phyloP scores from a whole-genome alignment of 176 grass and related monocot genomes.

The Oryza meyeriana region DNA sequence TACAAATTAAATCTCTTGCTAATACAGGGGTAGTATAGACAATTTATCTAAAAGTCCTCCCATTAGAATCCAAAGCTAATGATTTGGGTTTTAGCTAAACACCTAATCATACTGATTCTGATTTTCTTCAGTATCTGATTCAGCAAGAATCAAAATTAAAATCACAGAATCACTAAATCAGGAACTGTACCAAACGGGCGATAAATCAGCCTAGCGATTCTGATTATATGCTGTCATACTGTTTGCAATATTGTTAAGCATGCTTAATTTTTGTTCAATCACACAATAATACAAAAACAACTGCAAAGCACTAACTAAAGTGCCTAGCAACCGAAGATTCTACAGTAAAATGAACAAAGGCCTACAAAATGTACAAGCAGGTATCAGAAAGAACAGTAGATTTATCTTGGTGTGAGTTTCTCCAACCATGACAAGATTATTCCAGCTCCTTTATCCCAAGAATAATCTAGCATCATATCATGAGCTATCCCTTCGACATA shows the following conservation, averaged over 20 bases:
- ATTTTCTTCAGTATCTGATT: no score
- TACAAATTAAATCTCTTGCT: no score
- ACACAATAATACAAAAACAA: neutral
- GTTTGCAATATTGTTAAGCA: neutral
- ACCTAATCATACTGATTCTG: no score
- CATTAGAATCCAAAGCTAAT: no score
- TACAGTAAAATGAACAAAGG: neutral
- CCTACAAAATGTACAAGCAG: neutral
- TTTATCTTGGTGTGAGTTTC: conserved; percentile 28
- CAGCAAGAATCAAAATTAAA: no score
- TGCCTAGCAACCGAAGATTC: neutral
- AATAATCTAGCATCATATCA: conserved; percentile 92
- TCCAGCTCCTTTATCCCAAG: conserved; percentile 78
- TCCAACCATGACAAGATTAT: conserved; percentile 67
- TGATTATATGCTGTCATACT: no score
- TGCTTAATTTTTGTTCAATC: neutral
- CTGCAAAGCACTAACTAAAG: neutral
- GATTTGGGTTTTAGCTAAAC: no score
- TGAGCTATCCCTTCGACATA: conserved; percentile 74
- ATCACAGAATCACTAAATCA: no score
- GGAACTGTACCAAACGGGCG: no score
- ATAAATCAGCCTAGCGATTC: neutral
- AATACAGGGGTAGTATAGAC: no score
- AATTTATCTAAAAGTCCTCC: no score
- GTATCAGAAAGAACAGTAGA: neutral